Evolutionary conservation across 805 yeast genomes (phyloP), one percentile per base, ranked within the genome.

Genomic region (Ogataea trehaloabstinens): DNA sequence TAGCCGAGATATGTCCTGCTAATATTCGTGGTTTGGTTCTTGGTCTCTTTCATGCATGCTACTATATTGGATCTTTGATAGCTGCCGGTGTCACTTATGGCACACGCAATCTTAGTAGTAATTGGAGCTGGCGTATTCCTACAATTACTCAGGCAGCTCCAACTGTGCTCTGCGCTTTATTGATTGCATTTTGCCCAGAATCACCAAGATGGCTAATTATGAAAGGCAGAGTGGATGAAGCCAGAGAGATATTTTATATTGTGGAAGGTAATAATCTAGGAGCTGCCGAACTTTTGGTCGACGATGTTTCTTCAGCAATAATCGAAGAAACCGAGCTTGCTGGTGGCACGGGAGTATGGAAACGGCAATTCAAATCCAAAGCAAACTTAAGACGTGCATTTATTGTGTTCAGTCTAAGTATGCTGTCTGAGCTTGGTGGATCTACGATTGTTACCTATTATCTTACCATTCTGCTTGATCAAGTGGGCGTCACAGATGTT

Each of bases 91-190:
- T 66, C 24, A 48, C 56, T 5, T 56, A 55, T 50, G 57, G 45
- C 32, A 61, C 72, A 12, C 58, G 64, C 42, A 46, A 54, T 21
- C 45, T 65, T 19, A 22, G 40, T 10, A 74, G 78, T 17, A 58
- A 58, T 24, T 66, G 68, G 65, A 55, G 68, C 24, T 76, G 82
- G 82, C 68, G 76, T 58, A 61, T 75, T 40, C 82, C 82, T 19
- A 64, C 77, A 5, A 67, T 65, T 40, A 42, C 75, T 19, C 82
- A 76, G 58, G 76, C 70, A 36, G 45, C 63, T 21, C 60, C 74
- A 41, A 73, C 80, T 4, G 17, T 71, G 4, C 12, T 68, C 16
- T 76, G 70, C 45, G 24, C 61, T 6, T 8, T 49, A 3, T 44
- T 63, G 18, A 48, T 69, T 29, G 63, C 33, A 38, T 48, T 61